Conservation (phyloP, 164 flowering plant genomes). For the Liquidambar formosana region DNA sequence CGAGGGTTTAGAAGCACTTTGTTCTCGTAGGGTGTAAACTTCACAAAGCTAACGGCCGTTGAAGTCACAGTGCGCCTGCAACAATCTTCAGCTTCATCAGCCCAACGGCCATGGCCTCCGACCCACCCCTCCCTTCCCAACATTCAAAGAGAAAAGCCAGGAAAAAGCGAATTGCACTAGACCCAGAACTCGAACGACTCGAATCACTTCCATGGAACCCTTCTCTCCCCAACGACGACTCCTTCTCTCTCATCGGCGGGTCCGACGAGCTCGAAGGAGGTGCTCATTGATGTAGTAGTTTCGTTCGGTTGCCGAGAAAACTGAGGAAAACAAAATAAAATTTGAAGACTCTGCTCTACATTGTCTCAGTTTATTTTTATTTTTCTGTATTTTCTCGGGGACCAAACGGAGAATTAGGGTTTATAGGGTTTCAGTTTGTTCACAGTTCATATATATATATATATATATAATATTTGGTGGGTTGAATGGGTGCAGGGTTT, state of each 20-base stretch:
- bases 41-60: too few relatives aligned
- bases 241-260: conserved; percentile 46
- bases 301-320: background rate
- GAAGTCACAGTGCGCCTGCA: background rate
- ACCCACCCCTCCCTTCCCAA: background rate
- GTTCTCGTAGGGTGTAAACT: too few relatives aligned
- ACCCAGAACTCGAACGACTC: conserved; percentile 32
- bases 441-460: background rate
- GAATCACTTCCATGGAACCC: conserved; percentile 61
- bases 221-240: conserved; percentile 48
- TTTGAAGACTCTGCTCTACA: background rate
- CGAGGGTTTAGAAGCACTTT: too few relatives aligned
- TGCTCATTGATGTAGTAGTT: background rate
- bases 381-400: background rate
- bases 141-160: conserved; percentile 12
- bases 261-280: conserved; percentile 78
- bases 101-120: conserved; percentile 10
- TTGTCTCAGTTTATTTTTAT: background rate
- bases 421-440: background rate
- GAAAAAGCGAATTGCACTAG: conserved; percentile 20
- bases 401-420: background rate
- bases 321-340: background rate
- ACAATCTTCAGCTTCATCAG: background rate
- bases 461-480: background rate
- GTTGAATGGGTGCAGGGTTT: conserved; percentile 51